A percentile compares a stretch with the other conserved stretches of the same genome.
phyloP scores from a whole-genome alignment of 257 asterid species.

The Hygrophila difformis region DNA sequence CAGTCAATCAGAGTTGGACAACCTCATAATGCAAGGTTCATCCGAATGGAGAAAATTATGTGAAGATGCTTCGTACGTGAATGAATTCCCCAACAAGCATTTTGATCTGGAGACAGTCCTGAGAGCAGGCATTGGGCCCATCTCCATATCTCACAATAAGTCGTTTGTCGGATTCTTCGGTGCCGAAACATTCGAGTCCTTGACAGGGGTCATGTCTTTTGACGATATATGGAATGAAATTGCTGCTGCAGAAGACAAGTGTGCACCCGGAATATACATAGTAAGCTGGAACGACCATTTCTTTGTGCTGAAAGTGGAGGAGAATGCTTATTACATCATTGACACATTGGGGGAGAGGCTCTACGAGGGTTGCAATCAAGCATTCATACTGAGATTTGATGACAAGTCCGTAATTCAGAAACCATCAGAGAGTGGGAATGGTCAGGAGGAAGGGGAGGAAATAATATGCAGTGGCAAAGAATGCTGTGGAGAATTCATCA shows the following conservation, averaged over 20 bases:
- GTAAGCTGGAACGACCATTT: slow-evolving; percentile 82
- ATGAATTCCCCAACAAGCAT: slow-evolving; percentile 59
- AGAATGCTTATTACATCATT: slow-evolving; percentile 40
- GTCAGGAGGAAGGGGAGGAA: slow-evolving; percentile 16
- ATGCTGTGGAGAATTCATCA: slow-evolving; percentile 59
- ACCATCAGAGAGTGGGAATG: slow-evolving; percentile 6
- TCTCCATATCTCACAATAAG: slow-evolving; percentile 31
- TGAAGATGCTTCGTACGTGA: slow-evolving; percentile 21
- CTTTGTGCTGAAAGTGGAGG: slow-evolving; percentile 56
- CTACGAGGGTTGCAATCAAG: slow-evolving; percentile 57
- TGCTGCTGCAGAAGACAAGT: slow-evolving; percentile 3
- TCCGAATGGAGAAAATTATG: slow-evolving; percentile 68
- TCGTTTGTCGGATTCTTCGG: slow-evolving; percentile 73
- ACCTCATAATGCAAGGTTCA: slow-evolving; percentile 61
- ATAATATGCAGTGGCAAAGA: slow-evolving; percentile 51
- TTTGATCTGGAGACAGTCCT: slow-evolving; percentile 71
- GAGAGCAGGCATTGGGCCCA: slow-evolving; percentile 37
- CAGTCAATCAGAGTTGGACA: slow-evolving; percentile 32
- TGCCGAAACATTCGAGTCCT: slow-evolving; percentile 41
- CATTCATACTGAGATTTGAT: slow-evolving; percentile 53
- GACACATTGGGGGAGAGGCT: slow-evolving; percentile 74
- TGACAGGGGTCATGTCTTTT: slow-evolving; percentile 58
- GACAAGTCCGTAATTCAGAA: slow-evolving; percentile 23
- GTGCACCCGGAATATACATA: slow-evolving; percentile 38
- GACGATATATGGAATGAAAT: slow-evolving; percentile 59